Conservation (phyloP, 2,329 filamentous ascomycete genomes). For the Akanthomyces uredinophilus region DNA sequence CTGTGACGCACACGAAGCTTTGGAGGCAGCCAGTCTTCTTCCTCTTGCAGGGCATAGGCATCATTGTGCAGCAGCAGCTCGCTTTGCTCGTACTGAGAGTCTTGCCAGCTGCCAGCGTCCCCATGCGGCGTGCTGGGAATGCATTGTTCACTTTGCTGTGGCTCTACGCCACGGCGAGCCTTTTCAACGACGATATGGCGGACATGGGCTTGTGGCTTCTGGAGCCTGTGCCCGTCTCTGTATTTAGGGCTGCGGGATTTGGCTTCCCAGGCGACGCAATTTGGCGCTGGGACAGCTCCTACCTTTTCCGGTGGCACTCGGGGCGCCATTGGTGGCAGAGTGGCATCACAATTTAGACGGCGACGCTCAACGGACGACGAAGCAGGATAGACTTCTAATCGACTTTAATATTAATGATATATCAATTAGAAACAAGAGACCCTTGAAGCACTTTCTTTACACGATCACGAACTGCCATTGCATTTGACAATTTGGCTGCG, state of each 20-base stretch:
- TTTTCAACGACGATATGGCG: constrained; percentile 73
- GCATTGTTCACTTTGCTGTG: constrained; percentile 58
- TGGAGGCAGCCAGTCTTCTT: constrained; percentile 65
- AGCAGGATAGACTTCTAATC: not conserved
- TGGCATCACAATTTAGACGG: constrained; percentile 28
- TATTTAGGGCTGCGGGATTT: constrained; percentile 60
- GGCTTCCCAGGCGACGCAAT: constrained; percentile 56
- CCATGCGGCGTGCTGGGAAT: constrained; percentile 51
- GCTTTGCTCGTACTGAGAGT: constrained; percentile 28
- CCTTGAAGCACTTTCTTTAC: not conserved
- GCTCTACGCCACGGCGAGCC: constrained; percentile 60
- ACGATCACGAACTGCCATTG: constrained; percentile 7
- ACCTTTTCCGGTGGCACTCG: constrained; percentile 50
- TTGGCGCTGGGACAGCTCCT: constrained; percentile 60
- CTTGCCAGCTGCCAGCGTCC: constrained; percentile 37
- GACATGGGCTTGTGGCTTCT: constrained; percentile 70
- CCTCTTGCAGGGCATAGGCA: constrained; percentile 60
- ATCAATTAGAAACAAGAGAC: not conserved
- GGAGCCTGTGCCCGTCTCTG: constrained; percentile 75
- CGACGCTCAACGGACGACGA: not conserved
- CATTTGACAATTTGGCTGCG: constrained; percentile 40
- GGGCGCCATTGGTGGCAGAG: constrained; percentile 59
- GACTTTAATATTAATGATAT: no score
- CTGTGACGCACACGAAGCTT: constrained; percentile 47
- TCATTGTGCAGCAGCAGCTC: constrained; percentile 51